Evolutionary conservation across 768 basidiomycete genomes (phyloP).

Genomic region (Tylopilus sp.): DNA sequence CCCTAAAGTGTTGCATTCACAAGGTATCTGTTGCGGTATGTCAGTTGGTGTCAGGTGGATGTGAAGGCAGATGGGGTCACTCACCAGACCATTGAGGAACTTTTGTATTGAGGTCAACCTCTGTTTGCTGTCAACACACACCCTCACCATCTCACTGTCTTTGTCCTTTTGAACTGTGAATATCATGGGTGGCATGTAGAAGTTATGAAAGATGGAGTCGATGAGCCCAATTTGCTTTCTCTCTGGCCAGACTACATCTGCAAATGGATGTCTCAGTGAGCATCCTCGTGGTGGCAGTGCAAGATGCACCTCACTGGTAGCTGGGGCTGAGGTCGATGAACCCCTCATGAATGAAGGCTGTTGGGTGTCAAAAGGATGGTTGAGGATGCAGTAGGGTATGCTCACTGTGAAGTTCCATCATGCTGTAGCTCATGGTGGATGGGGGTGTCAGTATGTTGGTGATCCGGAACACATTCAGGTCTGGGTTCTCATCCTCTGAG

Average conservation of each 20-base stretch:
- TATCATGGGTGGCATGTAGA: conserved; percentile 50
- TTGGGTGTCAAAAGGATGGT: not conserved
- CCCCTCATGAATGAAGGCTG: conserved; percentile 67
- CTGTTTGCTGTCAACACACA: conserved; percentile 56
- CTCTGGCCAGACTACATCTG: conserved; percentile 77
- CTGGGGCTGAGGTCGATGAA: conserved; percentile 65
- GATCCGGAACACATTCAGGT: conserved; percentile 43
- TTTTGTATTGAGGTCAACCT: conserved; percentile 45
- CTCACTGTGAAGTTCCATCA: conserved; percentile 47
- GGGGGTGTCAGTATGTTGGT: conserved; percentile 40
- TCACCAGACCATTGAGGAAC: conserved; percentile 45
- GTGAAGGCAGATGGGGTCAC: conserved; percentile 6
- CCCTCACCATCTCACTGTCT: conserved; percentile 37
- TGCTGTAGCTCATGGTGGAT: conserved; percentile 39
- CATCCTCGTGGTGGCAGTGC: not conserved
- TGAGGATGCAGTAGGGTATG: not conserved
- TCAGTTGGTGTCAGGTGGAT: conserved; percentile 2
- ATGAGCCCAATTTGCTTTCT: conserved; percentile 57
- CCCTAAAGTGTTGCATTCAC: conserved; percentile 32
- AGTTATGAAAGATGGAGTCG: conserved; percentile 52
- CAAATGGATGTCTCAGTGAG: conserved; percentile 1
- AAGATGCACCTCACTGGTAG: conserved; percentile 63
- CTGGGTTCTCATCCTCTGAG: conserved; percentile 37
- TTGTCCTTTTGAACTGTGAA: conserved; percentile 42
- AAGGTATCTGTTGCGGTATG: conserved; percentile 44